A percentile compares a stretch with the other conserved stretches of the same genome.
phyloP scores from a whole-genome alignment of 306 rosid genomes.

The Benincasa hispida region DNA sequence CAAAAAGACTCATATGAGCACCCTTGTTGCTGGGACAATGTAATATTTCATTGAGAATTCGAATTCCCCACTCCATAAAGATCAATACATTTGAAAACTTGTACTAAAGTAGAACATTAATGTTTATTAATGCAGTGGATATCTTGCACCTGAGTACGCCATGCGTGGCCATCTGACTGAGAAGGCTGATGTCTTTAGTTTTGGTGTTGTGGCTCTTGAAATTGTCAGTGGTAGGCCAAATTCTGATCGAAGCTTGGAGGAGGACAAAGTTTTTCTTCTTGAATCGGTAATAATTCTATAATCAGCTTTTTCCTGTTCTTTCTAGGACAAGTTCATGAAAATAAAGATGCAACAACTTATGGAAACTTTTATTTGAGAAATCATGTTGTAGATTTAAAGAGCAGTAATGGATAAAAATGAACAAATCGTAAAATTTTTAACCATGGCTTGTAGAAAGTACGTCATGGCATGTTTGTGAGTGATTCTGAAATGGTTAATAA shows the following conservation, averaged over 20 bases:
- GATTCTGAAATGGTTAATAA: too few species aligned
- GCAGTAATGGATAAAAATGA: too few species aligned
- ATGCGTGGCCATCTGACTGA: constrained; percentile 77
- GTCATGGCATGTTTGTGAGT: too few species aligned
- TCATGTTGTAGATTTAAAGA: too few species aligned
- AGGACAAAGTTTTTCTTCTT: constrained; percentile 44
- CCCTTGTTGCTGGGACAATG: constrained; percentile 28
- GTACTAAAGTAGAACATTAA: too few species aligned
- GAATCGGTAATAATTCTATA: constrained; percentile 42
- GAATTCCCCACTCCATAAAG: background rate
- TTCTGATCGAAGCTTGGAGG: constrained; percentile 37
- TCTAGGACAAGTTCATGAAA: background rate
- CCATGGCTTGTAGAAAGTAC: too few species aligned
- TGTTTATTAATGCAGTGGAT: constrained; percentile 40
- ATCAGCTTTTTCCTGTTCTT: background rate
- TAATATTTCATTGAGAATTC: constrained; percentile 9
- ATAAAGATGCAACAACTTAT: background rate
- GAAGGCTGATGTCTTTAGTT: constrained; percentile 34
- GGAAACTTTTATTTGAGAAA: background rate
- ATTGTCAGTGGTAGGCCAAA: constrained; percentile 3
- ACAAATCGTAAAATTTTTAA: too few species aligned
- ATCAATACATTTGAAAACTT: background rate
- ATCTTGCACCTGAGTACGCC: constrained; percentile 81
- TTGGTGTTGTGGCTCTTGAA: too few species aligned
- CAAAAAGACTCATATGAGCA: constrained; percentile 23